phyloP scores from a whole-genome alignment of 768 basidiomycete genomes.

The Boletus rubropictus region DNA sequence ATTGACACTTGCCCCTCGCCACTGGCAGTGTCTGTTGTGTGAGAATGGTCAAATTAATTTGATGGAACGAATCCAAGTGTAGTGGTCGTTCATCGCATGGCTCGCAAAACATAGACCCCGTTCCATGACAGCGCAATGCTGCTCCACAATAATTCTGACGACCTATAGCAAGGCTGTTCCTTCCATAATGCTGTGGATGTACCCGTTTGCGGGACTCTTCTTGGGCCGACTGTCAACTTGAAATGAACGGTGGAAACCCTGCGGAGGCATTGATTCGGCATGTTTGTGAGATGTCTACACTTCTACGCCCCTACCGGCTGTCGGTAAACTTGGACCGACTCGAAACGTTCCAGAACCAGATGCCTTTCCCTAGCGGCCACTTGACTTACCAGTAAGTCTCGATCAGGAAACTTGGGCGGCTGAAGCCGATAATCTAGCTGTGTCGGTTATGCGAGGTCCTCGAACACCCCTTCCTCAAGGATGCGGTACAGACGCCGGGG shows the following conservation, averaged over 20 bases:
- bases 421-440: background rate
- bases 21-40: conserved; percentile 4
- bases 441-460: conserved; percentile 4
- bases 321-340: conserved; percentile 8
- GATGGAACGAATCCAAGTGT: background rate
- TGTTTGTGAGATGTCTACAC: background rate
- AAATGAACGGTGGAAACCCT: no score
- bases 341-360: conserved; percentile 7
- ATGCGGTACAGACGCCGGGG: conserved; percentile 24
- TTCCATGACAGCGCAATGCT: no score
- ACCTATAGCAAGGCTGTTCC: background rate
- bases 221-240: conserved; percentile 1
- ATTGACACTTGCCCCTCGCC: conserved; percentile 10
- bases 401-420: conserved; percentile 14
- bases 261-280: background rate
- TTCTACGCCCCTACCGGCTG: background rate
- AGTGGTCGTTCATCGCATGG: no score
- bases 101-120: no score
- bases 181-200: no score
- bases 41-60: background rate
- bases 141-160: background rate
- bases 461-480: conserved; percentile 20
- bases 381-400: background rate
- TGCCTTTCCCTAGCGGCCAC: background rate
- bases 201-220: conserved; percentile 1